Conservation (phyloP, 1,139 yeast genomes). For the Suhomyces wounanorum region DNA sequence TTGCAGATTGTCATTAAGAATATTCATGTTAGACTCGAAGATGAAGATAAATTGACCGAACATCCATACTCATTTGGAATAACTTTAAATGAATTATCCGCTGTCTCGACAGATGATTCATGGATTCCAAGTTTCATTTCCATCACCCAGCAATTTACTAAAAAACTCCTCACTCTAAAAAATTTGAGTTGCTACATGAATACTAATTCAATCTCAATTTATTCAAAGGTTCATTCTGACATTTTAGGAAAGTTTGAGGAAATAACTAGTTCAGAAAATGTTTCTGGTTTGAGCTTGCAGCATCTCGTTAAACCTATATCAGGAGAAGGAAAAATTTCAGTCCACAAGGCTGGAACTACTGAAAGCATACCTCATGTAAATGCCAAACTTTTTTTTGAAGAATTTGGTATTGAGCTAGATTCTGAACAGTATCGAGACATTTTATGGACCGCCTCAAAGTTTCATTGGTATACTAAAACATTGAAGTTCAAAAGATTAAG, state of each 20-base stretch:
- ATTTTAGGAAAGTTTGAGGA: conserved; percentile 45
- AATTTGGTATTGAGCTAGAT: conserved; percentile 82
- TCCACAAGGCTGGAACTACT: conserved; percentile 78
- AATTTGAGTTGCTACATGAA: conserved; percentile 85
- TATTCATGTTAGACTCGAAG: conserved; percentile 92
- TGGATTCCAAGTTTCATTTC: conserved; percentile 90
- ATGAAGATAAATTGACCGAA: conserved; percentile 64
- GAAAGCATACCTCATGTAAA: conserved; percentile 70
- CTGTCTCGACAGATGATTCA: conserved; percentile 80
- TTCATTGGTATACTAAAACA: conserved; percentile 77
- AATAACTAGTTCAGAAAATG: conserved; percentile 26
- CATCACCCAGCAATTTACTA: conserved; percentile 64
- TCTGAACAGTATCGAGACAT: conserved; percentile 83
- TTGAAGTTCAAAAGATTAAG: conserved; percentile 70
- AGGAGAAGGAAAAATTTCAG: conserved; percentile 80
- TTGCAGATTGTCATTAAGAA: conserved; percentile 90
- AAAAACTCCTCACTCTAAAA: conserved; percentile 75
- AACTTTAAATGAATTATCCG: conserved; percentile 83
- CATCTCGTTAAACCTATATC: conserved; percentile 84
- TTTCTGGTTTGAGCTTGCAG: conserved; percentile 43
- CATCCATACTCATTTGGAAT: conserved; percentile 82
- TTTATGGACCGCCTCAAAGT: conserved; percentile 77
- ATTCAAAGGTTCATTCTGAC: conserved; percentile 44
- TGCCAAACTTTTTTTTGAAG: conserved; percentile 79
- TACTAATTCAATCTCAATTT: conserved; percentile 59